Base-by-base conservation (phyloP, 1,284 basidiomycete species). In the Pascua guehoae region DNA sequence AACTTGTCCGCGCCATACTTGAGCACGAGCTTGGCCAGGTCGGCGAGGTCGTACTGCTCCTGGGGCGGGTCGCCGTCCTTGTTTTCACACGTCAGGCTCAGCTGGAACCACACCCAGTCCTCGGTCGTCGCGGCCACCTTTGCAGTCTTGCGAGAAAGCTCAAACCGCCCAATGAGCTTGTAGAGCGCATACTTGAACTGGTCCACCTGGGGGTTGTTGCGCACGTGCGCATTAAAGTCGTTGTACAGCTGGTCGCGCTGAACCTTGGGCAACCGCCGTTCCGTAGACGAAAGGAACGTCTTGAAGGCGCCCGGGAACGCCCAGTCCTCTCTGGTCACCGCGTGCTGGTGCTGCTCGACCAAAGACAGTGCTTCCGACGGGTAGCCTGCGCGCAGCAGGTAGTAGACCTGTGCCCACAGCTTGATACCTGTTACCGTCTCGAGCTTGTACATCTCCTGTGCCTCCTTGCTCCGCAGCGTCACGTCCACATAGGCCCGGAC, bases 61-160 rank as follows among this genome's bases (percentile, higher is more conserved):
- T 72, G 68, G 12, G 73, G 72, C 7, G 71, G 85, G 58, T 86
- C 85, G 41, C 87, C 86, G 64, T 88, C 88, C 63, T 88, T 87
- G 50, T 69, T 69, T 64, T 84, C 83, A 46, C 80, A 69, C 12
- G 81, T 78, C 38, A 98, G 88, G 15, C 86, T 83, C 16, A 98
- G 83, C 79, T 99, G 95, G 80, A 96, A 86, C 95, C 95, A 99
- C 41, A 98, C 81, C 95, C 96, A 99, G 76, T 98, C 95, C 72
- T 98, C 95, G 5, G 91, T 95, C 8, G 91, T 95, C 15, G 85
- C 83, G 1, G 92, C 96, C 7, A 98, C 90, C 49, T 88, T 84
- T 1, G 94, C 87, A 65, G 86, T 89, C 58, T 91, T 84, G 54
- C 91, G 83, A 8, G 84, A 78, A 2, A 92, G 85, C 67, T 99